These are phyloP conservation scores for Yamadazyma taylorii DNA, from an alignment of 1,139 yeast species.

Conservation along the genomic window DNA sequence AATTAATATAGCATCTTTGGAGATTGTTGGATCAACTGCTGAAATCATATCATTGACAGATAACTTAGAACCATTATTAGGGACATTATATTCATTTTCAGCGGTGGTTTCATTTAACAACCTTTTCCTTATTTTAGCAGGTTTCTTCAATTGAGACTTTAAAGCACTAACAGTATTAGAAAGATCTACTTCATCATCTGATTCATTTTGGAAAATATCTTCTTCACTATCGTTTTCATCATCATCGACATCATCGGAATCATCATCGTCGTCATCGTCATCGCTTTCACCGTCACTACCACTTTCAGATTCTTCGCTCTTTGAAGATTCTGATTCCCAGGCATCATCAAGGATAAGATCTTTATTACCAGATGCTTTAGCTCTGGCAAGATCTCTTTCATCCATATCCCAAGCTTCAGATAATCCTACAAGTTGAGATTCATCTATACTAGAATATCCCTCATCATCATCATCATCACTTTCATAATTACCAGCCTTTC, in stretches of 20 bases:
- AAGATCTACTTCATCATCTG: constrained; percentile 34
- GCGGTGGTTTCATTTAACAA: constrained; percentile 53
- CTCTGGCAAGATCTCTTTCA: constrained; percentile 45
- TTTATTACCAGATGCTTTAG: constrained; percentile 18
- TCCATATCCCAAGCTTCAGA: constrained; percentile 91
- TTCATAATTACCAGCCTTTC: constrained; percentile 17
- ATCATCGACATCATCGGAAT: constrained; percentile 24
- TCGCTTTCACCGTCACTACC: constrained; percentile 15
- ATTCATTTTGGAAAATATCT: constrained; percentile 24
- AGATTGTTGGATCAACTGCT: constrained; percentile 49
- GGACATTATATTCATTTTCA: constrained; percentile 74
- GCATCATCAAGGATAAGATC: constrained; percentile 46
- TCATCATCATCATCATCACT: constrained; percentile 36
- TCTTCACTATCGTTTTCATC: constrained; percentile 15
- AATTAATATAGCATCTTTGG: constrained; percentile 52
- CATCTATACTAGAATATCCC: constrained; percentile 66
- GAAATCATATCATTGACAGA: constrained; percentile 76
- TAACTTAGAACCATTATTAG: constrained; percentile 57
- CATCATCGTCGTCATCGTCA: constrained; percentile 16
- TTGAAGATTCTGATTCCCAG: constrained; percentile 33
- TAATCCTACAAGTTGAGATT: constrained; percentile 67
- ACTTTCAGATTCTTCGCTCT: constrained; percentile 21
- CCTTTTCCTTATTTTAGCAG: constrained; percentile 38
- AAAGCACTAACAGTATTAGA: constrained; percentile 32
- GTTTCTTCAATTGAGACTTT: constrained; percentile 30